Evolutionary conservation across 2,329 filamentous ascomycete species (phyloP).

Genomic region (Pseudocercospora crystallina): DNA sequence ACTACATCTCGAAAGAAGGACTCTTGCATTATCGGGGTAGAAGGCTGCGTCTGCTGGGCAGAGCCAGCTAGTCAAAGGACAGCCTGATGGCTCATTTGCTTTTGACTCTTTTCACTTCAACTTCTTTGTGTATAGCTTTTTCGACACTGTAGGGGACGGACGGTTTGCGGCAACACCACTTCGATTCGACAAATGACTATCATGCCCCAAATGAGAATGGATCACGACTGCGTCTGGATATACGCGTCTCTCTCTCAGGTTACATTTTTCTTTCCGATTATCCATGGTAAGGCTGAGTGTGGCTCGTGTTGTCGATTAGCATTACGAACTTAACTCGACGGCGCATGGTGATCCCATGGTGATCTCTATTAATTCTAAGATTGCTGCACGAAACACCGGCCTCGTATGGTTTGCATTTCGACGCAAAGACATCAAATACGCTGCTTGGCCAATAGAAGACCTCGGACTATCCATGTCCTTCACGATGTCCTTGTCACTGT

Average conservation of each 20-base stretch:
- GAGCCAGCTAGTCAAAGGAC: constrained; percentile 13
- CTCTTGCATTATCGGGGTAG: constrained; percentile 14
- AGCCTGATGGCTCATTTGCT: constrained; percentile 13
- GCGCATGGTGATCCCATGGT: constrained; percentile 11
- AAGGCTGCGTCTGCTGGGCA: constrained; percentile 16
- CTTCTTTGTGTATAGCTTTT: constrained; percentile 20
- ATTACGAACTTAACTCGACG: neutral
- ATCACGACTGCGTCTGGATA: constrained; percentile 9
- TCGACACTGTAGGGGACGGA: constrained; percentile 14
- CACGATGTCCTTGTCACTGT: neutral
- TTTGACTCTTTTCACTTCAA: constrained; percentile 11
- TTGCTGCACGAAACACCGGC: no score
- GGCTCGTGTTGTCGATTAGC: constrained; percentile 9
- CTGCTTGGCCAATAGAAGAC: no score
- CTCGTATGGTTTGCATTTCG: no score
- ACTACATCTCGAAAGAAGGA: constrained; percentile 1
- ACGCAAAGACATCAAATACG: no score
- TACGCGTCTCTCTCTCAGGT: neutral
- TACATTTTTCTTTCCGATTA: neutral
- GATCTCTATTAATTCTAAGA: neutral
- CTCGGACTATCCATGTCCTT: neutral
- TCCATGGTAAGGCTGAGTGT: neutral
- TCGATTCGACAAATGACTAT: constrained; percentile 16
- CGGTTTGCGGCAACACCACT: constrained; percentile 15
- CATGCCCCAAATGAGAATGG: constrained; percentile 15